Base-by-base conservation (phyloP, 2,329 filamentous ascomycete species). In the Colletotrichum sp. region DNA sequence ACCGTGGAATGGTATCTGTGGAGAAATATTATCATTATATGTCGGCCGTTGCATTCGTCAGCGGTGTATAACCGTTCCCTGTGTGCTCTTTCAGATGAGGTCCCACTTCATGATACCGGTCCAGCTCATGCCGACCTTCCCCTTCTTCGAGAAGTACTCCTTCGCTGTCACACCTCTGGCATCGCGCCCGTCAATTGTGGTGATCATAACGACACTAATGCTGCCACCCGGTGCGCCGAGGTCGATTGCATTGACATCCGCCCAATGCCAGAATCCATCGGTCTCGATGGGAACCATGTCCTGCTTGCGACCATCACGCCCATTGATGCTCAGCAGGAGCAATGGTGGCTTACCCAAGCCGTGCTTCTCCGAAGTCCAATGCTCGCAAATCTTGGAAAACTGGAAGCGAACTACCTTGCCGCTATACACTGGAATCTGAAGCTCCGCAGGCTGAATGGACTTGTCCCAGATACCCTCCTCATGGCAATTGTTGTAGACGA, bases 181-280 rank as follows among this genome's bases (percentile, higher is more conserved):
- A 69, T 89, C 87, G 66, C 82, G 82, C 6, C 85, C 86, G 63
- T 89, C 87, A 6, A 91, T 81, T 76, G 81, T 85, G 13, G 82
- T 90, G 49, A 98, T 87, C 24, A 91, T 90, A 73, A 90, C 90
- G 34, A 97, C 84, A 78, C 89, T 89, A 7, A 96, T 86, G 69
- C 89, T 91, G 84, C 96, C 92, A 0, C 95, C 95, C 0, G 92
- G 90, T 0, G 87, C 88, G 1, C 95, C 95, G 24, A 98, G 85
- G 73, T 93, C 90, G 36, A 87, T 84, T 1, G 92, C 89, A 30
- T 89, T 87, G 6, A 98, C 90, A 84, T 98, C 96, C 3, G 92
- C 85, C 92, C 95, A 98, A 91, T 94, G 98, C 85, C 93, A 92
- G 81, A 90, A 94, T 16, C 94, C 95, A 76, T 96, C 94, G n/a